These are phyloP conservation scores for Lipomyces orientalis DNA, from an alignment of 805 yeast species.

Conservation along the genomic window DNA sequence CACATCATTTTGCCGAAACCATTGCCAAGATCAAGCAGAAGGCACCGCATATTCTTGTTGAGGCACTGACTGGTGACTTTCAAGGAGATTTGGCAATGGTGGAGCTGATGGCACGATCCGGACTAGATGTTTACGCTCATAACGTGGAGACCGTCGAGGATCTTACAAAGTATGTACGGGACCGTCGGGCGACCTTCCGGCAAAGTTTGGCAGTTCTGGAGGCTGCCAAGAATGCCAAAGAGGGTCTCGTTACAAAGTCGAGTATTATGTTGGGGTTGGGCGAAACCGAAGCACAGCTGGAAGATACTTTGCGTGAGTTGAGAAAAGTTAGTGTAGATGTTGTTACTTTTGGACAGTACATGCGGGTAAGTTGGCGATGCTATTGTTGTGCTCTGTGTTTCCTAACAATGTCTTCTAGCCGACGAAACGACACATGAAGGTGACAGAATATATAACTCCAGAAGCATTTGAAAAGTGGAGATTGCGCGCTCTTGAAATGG, in stretches of 20 bases:
- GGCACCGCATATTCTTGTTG: constrained; percentile 90
- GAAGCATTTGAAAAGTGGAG: constrained; percentile 95
- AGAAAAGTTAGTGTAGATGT: constrained; percentile 84
- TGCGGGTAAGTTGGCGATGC: constrained; percentile 21
- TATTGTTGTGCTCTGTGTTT: not conserved
- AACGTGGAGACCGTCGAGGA: constrained; percentile 96
- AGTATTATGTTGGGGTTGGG: constrained; percentile 97
- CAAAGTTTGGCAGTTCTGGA: constrained; percentile 80
- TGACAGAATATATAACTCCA: constrained; percentile 91
- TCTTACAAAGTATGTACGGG: constrained; percentile 92
- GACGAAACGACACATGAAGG: constrained; percentile 97
- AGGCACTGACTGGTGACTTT: constrained; percentile 93
- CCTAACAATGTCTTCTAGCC: constrained; percentile 76
- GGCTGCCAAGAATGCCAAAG: constrained; percentile 78
- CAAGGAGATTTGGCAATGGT: constrained; percentile 87
- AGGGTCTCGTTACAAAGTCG: constrained; percentile 84
- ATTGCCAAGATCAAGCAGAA: constrained; percentile 82
- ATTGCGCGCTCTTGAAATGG: constrained; percentile 79
- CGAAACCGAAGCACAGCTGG: constrained; percentile 88
- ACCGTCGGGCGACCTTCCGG: constrained; percentile 92
- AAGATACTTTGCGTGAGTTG: constrained; percentile 75
- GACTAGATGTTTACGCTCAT: constrained; percentile 96
- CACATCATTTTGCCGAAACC: constrained; percentile 87
- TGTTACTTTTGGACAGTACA: constrained; percentile 96
- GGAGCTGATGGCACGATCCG: constrained; percentile 77